These are phyloP conservation scores for Chlorella sp. DNA, from an alignment of 139 green algal species.

Conservation along the genomic window DNA sequence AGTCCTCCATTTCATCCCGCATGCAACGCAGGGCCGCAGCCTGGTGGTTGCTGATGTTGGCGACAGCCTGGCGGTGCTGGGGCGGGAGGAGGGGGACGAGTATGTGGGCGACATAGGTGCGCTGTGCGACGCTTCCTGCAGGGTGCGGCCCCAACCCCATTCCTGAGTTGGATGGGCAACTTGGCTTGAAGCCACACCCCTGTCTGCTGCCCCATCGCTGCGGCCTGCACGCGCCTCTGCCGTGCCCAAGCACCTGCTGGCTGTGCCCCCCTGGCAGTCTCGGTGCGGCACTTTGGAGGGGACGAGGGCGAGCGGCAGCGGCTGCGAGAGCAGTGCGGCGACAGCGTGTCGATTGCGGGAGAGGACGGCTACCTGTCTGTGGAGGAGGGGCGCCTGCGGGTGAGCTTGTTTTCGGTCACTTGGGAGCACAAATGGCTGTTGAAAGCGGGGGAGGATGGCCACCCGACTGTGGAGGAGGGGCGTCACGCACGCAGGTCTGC, in stretches of 20 bases:
- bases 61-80: conserved; percentile 67
- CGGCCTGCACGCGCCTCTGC: neutral
- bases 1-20: neutral
- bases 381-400: conserved; percentile 38
- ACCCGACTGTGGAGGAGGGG: too few relatives aligned
- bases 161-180: too few relatives aligned
- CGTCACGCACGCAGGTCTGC: too few relatives aligned
- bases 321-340: conserved; percentile 15
- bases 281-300: conserved; percentile 23
- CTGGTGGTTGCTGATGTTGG: conserved; percentile 68
- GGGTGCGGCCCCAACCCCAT: neutral
- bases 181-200: too few relatives aligned
- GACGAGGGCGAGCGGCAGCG: conserved; percentile 18
- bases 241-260: neutral
- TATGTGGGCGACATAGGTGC: conserved; percentile 12
- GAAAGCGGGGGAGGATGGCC: too few relatives aligned
- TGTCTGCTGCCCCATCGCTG: neutral
- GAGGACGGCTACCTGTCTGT: conserved; percentile 65
- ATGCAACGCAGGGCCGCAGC: neutral
- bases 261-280: neutral
- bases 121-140: neutral
- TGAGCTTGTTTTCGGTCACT: neutral
- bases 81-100: conserved; percentile 20
- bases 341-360: neutral
- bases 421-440: neutral